Base-by-base conservation (phyloP, 495 filamentous ascomycete genomes). In the Monascus purpureus region DNA sequence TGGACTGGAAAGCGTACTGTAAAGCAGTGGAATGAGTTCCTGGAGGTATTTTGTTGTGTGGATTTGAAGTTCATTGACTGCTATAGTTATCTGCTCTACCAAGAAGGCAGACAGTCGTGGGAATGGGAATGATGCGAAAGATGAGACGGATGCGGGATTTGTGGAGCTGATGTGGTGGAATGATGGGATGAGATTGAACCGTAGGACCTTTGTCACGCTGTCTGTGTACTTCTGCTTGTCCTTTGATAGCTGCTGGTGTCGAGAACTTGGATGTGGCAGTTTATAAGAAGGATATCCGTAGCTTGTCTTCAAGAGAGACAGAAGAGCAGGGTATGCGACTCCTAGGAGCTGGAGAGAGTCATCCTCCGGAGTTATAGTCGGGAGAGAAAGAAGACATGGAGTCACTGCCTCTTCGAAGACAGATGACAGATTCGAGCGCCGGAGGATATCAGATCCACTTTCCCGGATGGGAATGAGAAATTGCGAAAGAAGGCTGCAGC, bases 361-460 rank as follows among this genome's bases (percentile, higher is more conserved):
- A 0, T 65, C 46, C 38, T 78, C 74, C 4, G 85, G 76, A 0
- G 85, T 94, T 16, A 94, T 62, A 20, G 68, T 73, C 5, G 90
- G 90, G 1, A 95, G 65, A 36, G 70, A 81, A 9, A 73, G 60
- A 1, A 94, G 61, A 15, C 68, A 74, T 1, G 85, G 83, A 37
- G 75, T 67, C 8, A 93, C 50, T 8, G 82, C 77, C 19, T 85
- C 73, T 46, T 83, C 73, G 42, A 97, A 82, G 14, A 97, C 78
- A 0, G 73, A 65, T 2, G 63, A 72, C 0, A 97, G 66, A 1
- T 88, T 88, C 0, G 82, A 88, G 18, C 73, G 68, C 6, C 47
- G 47, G 12, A 97, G 67, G 2, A 81, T 64, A 17, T 52, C 46
- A 4, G 59, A 59, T 32, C 51, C 49, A 40, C 49, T 42, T 2